Evolutionary conservation across 345 rosid species (phyloP).

Genomic region (Geranium brycei): DNA sequence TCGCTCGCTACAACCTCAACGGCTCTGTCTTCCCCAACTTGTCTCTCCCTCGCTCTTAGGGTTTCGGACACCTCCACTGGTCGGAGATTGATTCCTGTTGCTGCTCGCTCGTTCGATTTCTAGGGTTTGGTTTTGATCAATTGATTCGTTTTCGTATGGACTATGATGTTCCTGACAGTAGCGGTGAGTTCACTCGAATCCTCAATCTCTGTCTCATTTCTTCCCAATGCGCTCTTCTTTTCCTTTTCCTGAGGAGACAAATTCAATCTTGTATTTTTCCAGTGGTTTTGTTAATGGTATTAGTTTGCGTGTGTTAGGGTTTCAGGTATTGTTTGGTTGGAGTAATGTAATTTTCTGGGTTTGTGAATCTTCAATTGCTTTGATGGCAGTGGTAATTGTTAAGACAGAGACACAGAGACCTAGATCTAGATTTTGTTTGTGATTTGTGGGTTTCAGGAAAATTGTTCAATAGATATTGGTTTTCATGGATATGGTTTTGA

Average conservation of each 20-base stretch:
- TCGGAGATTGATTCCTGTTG: neutral
- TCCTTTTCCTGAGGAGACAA: neutral
- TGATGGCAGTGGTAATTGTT: no score
- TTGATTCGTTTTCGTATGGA: neutral
- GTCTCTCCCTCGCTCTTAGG: neutral
- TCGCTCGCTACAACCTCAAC: no score
- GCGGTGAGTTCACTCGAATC: neutral
- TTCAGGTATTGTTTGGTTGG: neutral
- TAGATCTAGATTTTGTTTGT: no score
- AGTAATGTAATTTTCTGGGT: neutral
- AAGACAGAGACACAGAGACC: no score
- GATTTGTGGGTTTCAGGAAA: no score
- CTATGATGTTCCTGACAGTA: neutral
- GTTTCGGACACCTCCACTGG: no score
- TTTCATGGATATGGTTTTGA: no score
- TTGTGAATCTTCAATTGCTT: no score
- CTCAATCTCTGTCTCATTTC: neutral
- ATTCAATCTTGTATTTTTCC: neutral
- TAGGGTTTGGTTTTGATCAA: neutral
- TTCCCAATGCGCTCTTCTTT: neutral
- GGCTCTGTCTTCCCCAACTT: no score
- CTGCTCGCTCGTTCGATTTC: neutral
- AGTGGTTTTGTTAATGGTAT: neutral
- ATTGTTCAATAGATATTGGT: no score
- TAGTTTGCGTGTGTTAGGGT: neutral